These are phyloP conservation scores for Mycena indigotica DNA, from an alignment of 768 basidiomycete genomes.

Conservation along the genomic window DNA sequence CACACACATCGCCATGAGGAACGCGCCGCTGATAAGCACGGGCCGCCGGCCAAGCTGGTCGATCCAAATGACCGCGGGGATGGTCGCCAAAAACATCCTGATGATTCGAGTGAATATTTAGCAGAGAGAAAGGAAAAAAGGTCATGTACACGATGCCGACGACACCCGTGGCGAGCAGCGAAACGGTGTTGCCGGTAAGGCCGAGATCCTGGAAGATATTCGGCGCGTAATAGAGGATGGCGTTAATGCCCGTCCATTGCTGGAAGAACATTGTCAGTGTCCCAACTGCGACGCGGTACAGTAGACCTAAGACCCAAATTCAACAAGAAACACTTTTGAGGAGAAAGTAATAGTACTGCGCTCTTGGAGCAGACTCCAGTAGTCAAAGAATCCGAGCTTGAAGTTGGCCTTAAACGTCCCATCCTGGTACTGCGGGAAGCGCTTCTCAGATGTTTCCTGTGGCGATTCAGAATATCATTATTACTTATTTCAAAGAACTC, in stretches of 20 bases:
- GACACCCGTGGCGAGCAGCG: slow-evolving; percentile 60
- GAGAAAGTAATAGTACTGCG: slow-evolving; percentile 36
- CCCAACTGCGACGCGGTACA: slow-evolving; percentile 59
- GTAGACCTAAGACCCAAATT: slow-evolving; percentile 42
- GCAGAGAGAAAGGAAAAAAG: no score
- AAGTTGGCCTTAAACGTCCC: slow-evolving; percentile 57
- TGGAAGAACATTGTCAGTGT: slow-evolving; percentile 71
- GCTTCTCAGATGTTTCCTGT: slow-evolving; percentile 51
- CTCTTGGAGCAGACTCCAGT: slow-evolving; percentile 60
- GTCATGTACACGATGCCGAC: slow-evolving; percentile 80
- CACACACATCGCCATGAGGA: slow-evolving; percentile 65
- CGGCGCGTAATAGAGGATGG: slow-evolving; percentile 77
- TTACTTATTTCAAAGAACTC: no score
- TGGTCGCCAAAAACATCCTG: slow-evolving; percentile 75
- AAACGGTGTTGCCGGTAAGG: slow-evolving; percentile 60
- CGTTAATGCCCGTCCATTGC: slow-evolving; percentile 82
- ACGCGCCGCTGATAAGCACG: slow-evolving; percentile 70
- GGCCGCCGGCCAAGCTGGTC: slow-evolving; percentile 78
- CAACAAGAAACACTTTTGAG: background rate
- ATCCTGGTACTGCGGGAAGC: slow-evolving; percentile 68
- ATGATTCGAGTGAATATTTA: background rate
- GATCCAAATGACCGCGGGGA: slow-evolving; percentile 81
- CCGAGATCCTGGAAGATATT: slow-evolving; percentile 66
- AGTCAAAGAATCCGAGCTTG: slow-evolving; percentile 62
- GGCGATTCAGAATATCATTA: no score